Evolutionary conservation across 2,329 filamentous ascomycete genomes (phyloP), one percentile per base, ranked within the genome.

Genomic region (Cryphonectria parasitica): DNA sequence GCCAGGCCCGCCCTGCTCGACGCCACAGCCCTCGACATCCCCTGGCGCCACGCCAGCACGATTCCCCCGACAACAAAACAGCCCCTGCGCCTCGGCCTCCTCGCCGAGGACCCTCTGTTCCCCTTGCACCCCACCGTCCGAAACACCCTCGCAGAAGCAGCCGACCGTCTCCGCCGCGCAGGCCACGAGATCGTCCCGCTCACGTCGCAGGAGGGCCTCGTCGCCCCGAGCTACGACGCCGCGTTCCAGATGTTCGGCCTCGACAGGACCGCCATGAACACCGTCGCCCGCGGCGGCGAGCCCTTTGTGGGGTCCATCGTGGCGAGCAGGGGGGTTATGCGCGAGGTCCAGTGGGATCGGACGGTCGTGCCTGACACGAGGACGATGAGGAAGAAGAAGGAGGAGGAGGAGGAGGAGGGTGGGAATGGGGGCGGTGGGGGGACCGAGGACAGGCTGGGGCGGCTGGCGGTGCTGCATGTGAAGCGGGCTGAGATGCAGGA

Each of bases 21-120:
- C 49, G 52, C 54, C 1, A 69, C 73, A 0, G 71, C 69, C 17
- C 8, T 69, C 2, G 71, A 73, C 43, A 43, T 74, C 15, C 73
- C 73, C 8, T 74, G 72, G 73, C 69, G 68, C 15, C 17, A 39
- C 5, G 36, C 19, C 2, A 36, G 58, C 22, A 39, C 39, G 25
- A 36, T 19, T 0, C 11, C 58, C 13, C 41, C 54, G 7, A 0
- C 54, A 0, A 0, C 54, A 0, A 69, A 49, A 52, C 65, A 73
- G 15, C 67, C 67, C 4, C 67, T 74, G 17, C 67, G 71, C 7
- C 61, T 74, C 34, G 73, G 73, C 3, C 58, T 74, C 11, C 52
- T 74, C 6, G 66, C 71, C 5, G 72, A 73, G 45, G 73, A 74
- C 31, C 70, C 72, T 0, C 36, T 73, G 1, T 72, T 72, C 43